Percentiles rank a stretch among this genome's conserved stretches.
Evolutionary conservation across 306 rosid genomes (phyloP).

Genomic region (Glycine tomentella): DNA sequence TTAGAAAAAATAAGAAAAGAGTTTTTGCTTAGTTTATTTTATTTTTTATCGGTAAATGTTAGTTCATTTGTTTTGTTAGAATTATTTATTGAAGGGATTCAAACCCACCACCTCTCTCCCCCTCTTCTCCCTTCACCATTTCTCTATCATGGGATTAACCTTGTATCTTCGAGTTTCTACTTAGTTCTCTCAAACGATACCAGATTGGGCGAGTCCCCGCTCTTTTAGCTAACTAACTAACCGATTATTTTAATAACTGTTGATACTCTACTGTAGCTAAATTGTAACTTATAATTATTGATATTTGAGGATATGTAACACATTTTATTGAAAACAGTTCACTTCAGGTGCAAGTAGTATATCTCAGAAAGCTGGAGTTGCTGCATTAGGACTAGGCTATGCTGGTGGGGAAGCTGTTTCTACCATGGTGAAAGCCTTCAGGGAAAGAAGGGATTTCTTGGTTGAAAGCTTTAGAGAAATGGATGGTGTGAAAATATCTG

Average conservation of each 20-base stretch:
- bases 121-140: too few relatives aligned
- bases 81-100: neutral
- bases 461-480: conserved; percentile 73
- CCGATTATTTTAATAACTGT: neutral
- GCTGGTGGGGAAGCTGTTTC: conserved; percentile 85
- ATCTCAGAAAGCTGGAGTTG: conserved; percentile 90
- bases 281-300: neutral
- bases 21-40: neutral
- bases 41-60: too few relatives aligned
- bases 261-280: too few relatives aligned
- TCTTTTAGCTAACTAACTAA: neutral
- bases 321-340: conserved; percentile 54
- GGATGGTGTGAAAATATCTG: conserved; percentile 72
- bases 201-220: neutral
- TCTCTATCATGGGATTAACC: too few relatives aligned
- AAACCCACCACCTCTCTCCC: too few relatives aligned
- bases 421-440: conserved; percentile 81
- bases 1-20: neutral
- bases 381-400: conserved; percentile 88
- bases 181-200: neutral
- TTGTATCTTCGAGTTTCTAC: too few relatives aligned
- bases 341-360: conserved; percentile 95
- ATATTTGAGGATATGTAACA: neutral
- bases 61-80: too few relatives aligned
- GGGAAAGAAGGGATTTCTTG: conserved; percentile 55